phyloP scores from a whole-genome alignment of 371 early-diverging fungal species.

The Mucor irregularis region DNA sequence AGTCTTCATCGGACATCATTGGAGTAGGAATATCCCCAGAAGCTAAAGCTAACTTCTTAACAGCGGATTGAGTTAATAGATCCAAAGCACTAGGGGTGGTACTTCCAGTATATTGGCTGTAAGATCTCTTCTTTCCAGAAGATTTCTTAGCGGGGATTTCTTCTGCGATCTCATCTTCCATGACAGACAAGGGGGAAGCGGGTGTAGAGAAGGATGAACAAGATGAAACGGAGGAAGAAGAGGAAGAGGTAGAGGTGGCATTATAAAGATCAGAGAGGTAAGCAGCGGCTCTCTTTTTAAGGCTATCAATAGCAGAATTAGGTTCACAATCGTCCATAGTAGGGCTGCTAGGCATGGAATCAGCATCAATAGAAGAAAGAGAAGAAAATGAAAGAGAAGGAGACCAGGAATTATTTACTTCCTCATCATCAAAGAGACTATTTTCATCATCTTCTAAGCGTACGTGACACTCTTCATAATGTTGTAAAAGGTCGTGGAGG shows the following conservation, averaged over 20 bases:
- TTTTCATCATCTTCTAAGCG: constrained; percentile 78
- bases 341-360: constrained; percentile 33
- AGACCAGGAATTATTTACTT: constrained; percentile 31
- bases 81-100: constrained; percentile 38
- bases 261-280: constrained; percentile 50
- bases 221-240: neutral
- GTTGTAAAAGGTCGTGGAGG: constrained; percentile 92
- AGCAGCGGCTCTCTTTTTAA: constrained; percentile 46
- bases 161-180: constrained; percentile 18
- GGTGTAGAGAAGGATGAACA: neutral
- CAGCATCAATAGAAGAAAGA: constrained; percentile 21
- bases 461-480: constrained; percentile 94
- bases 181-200: constrained; percentile 14
- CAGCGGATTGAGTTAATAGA: constrained; percentile 43
- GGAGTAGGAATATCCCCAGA: constrained; percentile 23
- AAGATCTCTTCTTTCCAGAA: constrained; percentile 40
- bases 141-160: constrained; percentile 20
- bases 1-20: constrained; percentile 46
- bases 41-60: constrained; percentile 48
- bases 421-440: constrained; percentile 38
- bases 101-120: constrained; percentile 18
- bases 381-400: constrained; percentile 32
- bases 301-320: constrained; percentile 16
- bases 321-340: constrained; percentile 25
- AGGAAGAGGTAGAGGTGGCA: constrained; percentile 12